Percentiles rank a stretch among this genome's conserved stretches.
These are phyloP conservation scores for Parastagonospora avenae DNA, from an alignment of 2,329 filamentous ascomycete species.

Conservation along the genomic window DNA sequence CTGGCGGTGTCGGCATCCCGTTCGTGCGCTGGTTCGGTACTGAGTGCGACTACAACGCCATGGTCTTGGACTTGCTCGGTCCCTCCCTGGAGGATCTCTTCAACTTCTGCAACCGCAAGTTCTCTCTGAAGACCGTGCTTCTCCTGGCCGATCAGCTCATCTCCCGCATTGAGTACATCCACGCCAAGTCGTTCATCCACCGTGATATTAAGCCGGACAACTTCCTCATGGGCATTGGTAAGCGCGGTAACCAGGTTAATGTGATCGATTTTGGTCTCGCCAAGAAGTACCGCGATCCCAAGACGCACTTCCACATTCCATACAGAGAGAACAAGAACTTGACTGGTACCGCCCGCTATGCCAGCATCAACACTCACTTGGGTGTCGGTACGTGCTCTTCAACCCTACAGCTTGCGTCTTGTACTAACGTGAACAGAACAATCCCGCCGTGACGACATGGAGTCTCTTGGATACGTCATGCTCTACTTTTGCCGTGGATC, in stretches of 20 bases:
- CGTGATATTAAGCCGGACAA: slow-evolving; percentile 99
- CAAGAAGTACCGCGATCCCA: slow-evolving; percentile 99
- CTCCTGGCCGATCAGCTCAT: slow-evolving; percentile 97
- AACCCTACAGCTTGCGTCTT: neutral
- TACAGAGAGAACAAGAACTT: slow-evolving; percentile 99
- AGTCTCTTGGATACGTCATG: slow-evolving; percentile 98
- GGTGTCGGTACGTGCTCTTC: slow-evolving; percentile 73
- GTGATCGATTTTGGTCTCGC: slow-evolving; percentile 98
- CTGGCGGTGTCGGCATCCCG: slow-evolving; percentile 95
- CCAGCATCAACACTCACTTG: slow-evolving; percentile 97
- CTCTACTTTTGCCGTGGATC: slow-evolving; percentile 99
- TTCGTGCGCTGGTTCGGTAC: slow-evolving; percentile 99
- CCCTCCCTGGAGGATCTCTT: slow-evolving; percentile 97
- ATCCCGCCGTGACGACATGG: slow-evolving; percentile 99
- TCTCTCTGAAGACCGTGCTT: slow-evolving; percentile 97
- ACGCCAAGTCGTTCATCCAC: slow-evolving; percentile 99
- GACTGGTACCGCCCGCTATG: slow-evolving; percentile 97
- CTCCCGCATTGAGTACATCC: slow-evolving; percentile 98
- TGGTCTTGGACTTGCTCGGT: slow-evolving; percentile 96
- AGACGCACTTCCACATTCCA: slow-evolving; percentile 99
- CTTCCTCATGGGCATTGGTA: slow-evolving; percentile 99
- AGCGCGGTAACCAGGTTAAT: slow-evolving; percentile 99
- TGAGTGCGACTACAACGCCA: slow-evolving; percentile 99
- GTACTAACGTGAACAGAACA: slow-evolving; percentile 67
- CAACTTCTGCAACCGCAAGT: slow-evolving; percentile 99